Evolutionary conservation across 2,329 filamentous ascomycete genomes (phyloP), one percentile per base, ranked within the genome.

Genomic region (Fusarium sp.): DNA sequence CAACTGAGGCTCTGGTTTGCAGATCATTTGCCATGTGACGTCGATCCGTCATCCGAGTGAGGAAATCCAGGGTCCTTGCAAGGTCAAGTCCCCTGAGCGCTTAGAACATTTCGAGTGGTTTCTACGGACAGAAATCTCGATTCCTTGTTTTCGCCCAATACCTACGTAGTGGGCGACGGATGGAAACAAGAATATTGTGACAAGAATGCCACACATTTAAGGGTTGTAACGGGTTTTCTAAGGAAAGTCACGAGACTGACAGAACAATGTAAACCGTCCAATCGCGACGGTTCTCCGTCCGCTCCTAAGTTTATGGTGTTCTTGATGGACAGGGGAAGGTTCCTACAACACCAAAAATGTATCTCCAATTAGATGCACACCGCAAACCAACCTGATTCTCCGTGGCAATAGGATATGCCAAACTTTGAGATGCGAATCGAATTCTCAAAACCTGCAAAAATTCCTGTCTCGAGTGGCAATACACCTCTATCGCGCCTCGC

Each of bases 21-120:
- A 67, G 73, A 77, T 77, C 73, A 46, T 59, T 61, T 52, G 60
- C 64, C 50, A 38, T 64, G 50, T 76, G 73, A 77, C 75, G 71
- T 76, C 59, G 63, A 37, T 50, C 54, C 38, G 9, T 61, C 60
- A 37, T 44, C 54, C 42, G 16, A 56, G 46, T 56, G 52, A 60
- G 40, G 63, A 63, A 64, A 65, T 71, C 66, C 62, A 75, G 73
- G 73, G 75, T 77, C 71, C 64, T 65, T 35, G 33, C 60, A 52
- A 50, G 54, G 33, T 32, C 32, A 43, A 30, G 35, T 60, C 65
- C 50, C 43, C 38, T 56, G 16, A 47, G n/a, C 30, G 38, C 18
- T 50, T 54, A 21, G 43, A 40, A 54, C 23, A 38, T 38, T 77
- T 77, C 75, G 32, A 69, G 9, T 43, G 49, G 35, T 50, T 77